Evolutionary conservation across 352 stramenopile species (phyloP), one percentile per base, ranked within the genome.

Genomic region (Phytopythium delawarense): DNA sequence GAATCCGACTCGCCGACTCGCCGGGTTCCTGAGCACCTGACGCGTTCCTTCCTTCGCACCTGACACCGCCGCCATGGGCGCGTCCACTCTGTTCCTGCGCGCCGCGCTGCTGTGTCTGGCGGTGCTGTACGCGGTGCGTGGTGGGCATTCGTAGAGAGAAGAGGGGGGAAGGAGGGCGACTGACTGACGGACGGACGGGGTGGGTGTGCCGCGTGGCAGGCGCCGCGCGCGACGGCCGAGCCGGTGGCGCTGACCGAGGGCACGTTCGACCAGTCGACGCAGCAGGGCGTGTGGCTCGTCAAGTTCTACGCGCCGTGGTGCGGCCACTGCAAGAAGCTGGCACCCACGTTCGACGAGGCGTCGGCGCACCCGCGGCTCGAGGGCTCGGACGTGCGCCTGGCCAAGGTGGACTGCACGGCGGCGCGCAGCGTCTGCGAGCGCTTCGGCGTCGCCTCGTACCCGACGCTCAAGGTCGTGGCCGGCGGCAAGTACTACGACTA

Each of bases 231-330:
- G 12, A 35, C 62, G 13, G 75, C 75, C 20, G 61, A 59, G 34
- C 67, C 70, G n/a, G 65, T 68, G 32, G 62, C 57, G 45, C 64
- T 87, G 23, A 84, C 69, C 2, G 78, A 87, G 32, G 64, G 64
- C 42, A 78, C 74, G 28, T 92, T 92, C 55, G 83, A 92, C 51
- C 57, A 78, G 30, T 64, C 82, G 57, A 92, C 78, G 13, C 67
- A 73, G 50, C 50, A 67, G 32, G 65, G 73, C 60, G 75, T 87
- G 46, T 92, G 84, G 84, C 79, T 92, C 52, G 59, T 92, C 69
- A 90, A 94, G 70, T 94, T 94, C 68, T 94, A 92, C 66, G 84
- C 86, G 40, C 86, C 86, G 12, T 94, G 86, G 86, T 94, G 86
- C 63, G 76, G 80, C 21, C 86, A 94, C 66, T 94, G 86, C 71